Evolutionary conservation across 1,139 yeast genomes (phyloP), one percentile per base, ranked within the genome.

Genomic region (Hanseniaspora uvarum): DNA sequence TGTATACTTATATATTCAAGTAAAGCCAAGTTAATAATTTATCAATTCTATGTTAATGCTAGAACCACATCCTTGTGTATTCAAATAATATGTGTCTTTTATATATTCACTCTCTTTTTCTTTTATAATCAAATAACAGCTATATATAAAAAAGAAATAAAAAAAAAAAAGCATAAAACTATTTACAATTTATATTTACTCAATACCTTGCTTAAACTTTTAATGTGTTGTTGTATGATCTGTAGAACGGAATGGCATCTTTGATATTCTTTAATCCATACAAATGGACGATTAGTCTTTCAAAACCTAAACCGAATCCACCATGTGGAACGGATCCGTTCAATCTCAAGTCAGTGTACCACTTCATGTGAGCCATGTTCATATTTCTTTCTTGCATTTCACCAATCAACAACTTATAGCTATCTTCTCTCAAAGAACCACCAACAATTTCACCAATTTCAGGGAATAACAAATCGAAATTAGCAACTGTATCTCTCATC

Each of bases 401-500:
- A 1, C 58, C 57, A 3, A 72, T 61, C 18, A 92, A 69, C 19
- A 58, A 63, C 0, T 67, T 74, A 56, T 78, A 70, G 58, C 78
- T 69, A 62, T 86, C 86, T 62, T 92, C 96, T 67, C 99, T 85
- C 58, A 94, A 61, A 1, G 96, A 87, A 0, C 98, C 98, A 1
- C 98, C 98, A 3, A 87, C 81, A n/a, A 92, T 72, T 65, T 92
- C 98, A n/a, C 98, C 98, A 58, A 92, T 77, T 30, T 82, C 89
- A 0, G 98, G 98, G 23, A 89, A 78, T 6, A 92, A 70, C 54
- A 92, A 72, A 64, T 94, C 99, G 65, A 80, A 92, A 63, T 97
- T 89, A 0, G 86, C 95, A 3, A 86, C 97, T 0, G 96, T 88
- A 3, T 75, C 72, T 12, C 61, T 65, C 16, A 69, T 70, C 0